Evolutionary conservation across 768 basidiomycete species (phyloP).

Genomic region (Punctularia strigosozonata): DNA sequence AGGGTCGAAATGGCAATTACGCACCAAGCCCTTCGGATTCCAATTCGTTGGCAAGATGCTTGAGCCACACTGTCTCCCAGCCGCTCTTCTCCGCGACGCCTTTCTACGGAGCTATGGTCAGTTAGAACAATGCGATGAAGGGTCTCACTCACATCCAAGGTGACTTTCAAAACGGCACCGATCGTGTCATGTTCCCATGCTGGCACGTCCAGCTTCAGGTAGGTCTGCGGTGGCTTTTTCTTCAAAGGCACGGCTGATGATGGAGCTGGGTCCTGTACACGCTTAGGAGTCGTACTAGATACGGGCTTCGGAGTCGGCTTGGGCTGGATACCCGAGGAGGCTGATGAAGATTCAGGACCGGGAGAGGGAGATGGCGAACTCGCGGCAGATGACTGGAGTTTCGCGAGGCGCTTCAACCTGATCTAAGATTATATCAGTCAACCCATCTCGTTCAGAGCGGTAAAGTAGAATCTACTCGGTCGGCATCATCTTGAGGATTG

Average conservation of each 20-base stretch:
- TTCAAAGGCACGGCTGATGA: constrained; percentile 22
- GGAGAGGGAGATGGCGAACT: constrained; percentile 17
- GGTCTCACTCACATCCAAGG: constrained; percentile 46
- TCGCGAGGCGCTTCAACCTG: constrained; percentile 83
- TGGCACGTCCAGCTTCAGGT: constrained; percentile 37
- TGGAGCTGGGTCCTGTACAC: constrained; percentile 19
- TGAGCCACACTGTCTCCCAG: constrained; percentile 76
- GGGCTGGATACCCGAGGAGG: constrained; percentile 12
- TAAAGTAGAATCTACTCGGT: constrained; percentile 38
- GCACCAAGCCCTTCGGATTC: constrained; percentile 42
- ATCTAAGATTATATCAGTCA: constrained; percentile 39
- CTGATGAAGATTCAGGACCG: constrained; percentile 22
- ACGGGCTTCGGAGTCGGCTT: constrained; percentile 17
- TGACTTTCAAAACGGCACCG: constrained; percentile 59
- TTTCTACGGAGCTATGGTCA: constrained; percentile 25
- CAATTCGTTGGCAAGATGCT: constrained; percentile 59
- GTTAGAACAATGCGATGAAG: constrained; percentile 4
- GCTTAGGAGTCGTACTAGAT: constrained; percentile 11
- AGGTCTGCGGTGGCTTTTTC: constrained; percentile 30
- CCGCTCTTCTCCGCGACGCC: constrained; percentile 45
- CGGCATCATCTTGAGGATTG: constrained; percentile 65
- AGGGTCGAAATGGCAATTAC: constrained; percentile 10
- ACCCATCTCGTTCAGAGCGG: background rate
- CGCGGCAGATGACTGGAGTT: constrained; percentile 43
- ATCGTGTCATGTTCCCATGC: constrained; percentile 71